These are phyloP conservation scores for Pulveroboletus sp. DNA, from an alignment of 768 basidiomycete genomes.

Conservation along the genomic window DNA sequence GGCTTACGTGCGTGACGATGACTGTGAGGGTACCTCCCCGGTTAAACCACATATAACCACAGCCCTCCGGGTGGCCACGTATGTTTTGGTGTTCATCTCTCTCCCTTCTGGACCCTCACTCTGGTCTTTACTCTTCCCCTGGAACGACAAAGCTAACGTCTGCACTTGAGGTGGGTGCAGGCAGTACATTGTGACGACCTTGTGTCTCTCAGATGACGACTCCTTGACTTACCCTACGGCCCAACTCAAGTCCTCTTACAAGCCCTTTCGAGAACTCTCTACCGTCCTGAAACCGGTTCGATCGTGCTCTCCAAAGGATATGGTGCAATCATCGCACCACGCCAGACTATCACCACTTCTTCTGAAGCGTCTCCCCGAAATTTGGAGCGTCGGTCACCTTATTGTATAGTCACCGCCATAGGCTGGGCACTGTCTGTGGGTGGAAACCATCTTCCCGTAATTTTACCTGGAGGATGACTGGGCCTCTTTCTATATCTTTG, in stretches of 20 bases:
- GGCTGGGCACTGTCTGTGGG: too few species aligned
- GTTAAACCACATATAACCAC: neutral
- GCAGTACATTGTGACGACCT: too few species aligned
- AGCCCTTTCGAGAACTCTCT: neutral
- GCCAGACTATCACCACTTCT: too few species aligned
- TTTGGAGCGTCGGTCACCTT: too few species aligned
- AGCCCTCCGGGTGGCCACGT: too few species aligned
- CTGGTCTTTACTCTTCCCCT: neutral
- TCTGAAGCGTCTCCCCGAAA: too few species aligned
- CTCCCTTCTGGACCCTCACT: neutral
- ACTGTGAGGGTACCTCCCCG: constrained; percentile 16
- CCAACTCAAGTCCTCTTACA: neutral
- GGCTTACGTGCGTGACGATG: neutral
- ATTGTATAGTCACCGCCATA: too few species aligned
- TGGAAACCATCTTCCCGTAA: too few species aligned
- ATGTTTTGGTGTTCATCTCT: neutral
- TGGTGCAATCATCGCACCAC: neutral
- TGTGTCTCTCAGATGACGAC: too few species aligned
- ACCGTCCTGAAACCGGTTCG: neutral
- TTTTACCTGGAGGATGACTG: too few species aligned
- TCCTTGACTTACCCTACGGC: neutral
- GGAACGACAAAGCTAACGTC: neutral
- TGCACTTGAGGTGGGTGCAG: too few species aligned
- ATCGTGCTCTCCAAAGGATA: neutral
- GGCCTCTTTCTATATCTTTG: too few species aligned